phyloP scores from a whole-genome alignment of 805 yeast genomes.

The Limtongozyma cylindracea region DNA sequence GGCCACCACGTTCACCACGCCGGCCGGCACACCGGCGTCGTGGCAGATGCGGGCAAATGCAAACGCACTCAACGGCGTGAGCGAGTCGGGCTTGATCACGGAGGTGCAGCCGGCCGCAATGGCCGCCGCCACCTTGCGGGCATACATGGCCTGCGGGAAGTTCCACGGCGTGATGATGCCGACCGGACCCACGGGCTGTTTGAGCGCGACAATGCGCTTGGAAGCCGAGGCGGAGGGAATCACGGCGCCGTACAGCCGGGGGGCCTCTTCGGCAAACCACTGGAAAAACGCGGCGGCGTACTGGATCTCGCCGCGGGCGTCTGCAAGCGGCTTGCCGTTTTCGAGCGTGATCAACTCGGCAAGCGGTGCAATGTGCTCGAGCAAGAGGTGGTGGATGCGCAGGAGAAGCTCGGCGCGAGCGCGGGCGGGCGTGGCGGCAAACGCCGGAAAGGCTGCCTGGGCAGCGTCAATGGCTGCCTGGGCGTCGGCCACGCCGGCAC shows the following conservation, averaged over 20 bases:
- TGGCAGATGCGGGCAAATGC: constrained; percentile 36
- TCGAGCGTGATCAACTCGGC: constrained; percentile 40
- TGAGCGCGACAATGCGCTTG: constrained; percentile 26
- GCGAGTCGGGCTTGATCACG: constrained; percentile 54
- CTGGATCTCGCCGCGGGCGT: constrained; percentile 44
- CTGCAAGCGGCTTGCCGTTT: constrained; percentile 51
- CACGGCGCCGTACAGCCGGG: constrained; percentile 40
- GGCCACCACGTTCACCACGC: constrained; percentile 33
- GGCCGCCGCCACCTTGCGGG: constrained; percentile 54
- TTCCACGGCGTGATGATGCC: constrained; percentile 73
- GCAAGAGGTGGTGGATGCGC: too few species aligned
- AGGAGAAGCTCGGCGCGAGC: constrained; percentile 24
- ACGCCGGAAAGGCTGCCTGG: constrained; percentile 20
- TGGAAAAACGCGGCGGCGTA: constrained; percentile 60
- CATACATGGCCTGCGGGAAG: constrained; percentile 60
- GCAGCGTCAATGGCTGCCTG: constrained; percentile 34
- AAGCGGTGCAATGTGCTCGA: constrained; percentile 23
- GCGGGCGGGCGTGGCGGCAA: constrained; percentile 27
- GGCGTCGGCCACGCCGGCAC: constrained; percentile 20
- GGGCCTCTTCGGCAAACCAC: constrained; percentile 77
- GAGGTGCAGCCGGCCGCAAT: constrained; percentile 61
- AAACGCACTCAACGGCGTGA: constrained; percentile 51
- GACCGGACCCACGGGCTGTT: constrained; percentile 65
- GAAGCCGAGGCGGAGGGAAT: constrained; percentile 25
- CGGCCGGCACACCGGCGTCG: constrained; percentile 49